Evolutionary conservation across 305 asterid species (phyloP).

Genomic region (Fraxinus dipetala): DNA sequence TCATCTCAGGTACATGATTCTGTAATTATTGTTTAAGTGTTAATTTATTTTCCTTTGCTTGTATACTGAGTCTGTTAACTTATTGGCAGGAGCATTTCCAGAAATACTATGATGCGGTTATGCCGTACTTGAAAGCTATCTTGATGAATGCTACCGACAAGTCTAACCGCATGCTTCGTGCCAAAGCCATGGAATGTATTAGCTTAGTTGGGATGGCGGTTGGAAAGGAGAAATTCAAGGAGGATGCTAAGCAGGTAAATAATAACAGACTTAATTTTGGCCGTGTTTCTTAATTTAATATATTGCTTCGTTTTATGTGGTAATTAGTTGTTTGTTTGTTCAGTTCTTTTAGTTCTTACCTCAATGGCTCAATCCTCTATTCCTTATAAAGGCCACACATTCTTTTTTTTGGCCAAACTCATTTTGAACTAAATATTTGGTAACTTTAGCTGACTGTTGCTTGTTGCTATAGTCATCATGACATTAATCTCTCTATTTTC

Average conservation of each 20-base stretch:
- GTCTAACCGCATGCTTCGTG: conserved; percentile 97
- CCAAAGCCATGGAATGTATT: conserved; percentile 98
- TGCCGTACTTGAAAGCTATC: conserved; percentile 88
- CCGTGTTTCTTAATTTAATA: background rate
- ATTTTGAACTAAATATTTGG: background rate
- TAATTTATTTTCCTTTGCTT: background rate
- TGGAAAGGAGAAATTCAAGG: conserved; percentile 83
- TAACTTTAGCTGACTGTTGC: background rate
- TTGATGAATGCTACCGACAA: conserved; percentile 85
- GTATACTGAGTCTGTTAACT: conserved; percentile 17
- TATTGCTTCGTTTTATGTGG: background rate
- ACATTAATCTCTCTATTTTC: conserved; percentile 15
- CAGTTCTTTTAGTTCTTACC: background rate
- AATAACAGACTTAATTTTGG: background rate
- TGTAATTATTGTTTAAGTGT: conserved; percentile 7
- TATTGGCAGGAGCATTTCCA: conserved; percentile 72
- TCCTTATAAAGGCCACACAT: background rate
- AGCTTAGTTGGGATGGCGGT: conserved; percentile 98
- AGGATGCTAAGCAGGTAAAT: conserved; percentile 86
- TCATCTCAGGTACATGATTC: conserved; percentile 75
- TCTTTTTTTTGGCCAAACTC: background rate
- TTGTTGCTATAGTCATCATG: background rate
- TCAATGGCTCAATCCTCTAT: background rate
- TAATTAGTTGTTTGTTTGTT: background rate
- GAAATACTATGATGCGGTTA: conserved; percentile 81